A percentile compares a stretch with the other conserved stretches of the same genome.
These are phyloP conservation scores for Trametes maxima DNA, from an alignment of 768 basidiomycete species.

Conservation along the genomic window DNA sequence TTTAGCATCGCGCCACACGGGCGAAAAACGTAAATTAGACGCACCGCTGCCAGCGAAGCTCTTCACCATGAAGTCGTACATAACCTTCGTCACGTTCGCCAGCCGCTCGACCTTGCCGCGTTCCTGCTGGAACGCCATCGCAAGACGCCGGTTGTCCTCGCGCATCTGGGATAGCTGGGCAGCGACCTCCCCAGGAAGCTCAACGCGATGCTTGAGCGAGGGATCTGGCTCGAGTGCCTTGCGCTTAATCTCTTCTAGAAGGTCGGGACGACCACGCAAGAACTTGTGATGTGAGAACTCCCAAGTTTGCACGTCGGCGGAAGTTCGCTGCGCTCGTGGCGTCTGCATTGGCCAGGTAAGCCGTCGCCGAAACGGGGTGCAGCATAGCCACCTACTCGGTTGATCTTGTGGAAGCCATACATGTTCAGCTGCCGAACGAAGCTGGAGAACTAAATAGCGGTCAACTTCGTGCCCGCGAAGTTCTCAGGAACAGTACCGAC, in stretches of 20 bases:
- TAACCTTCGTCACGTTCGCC: conserved; percentile 54
- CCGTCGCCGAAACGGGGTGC: not conserved
- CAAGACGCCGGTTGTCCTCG: conserved; percentile 70
- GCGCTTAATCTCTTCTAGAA: conserved; percentile 84
- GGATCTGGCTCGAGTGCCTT: conserved; percentile 85
- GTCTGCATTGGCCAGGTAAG: conserved; percentile 46
- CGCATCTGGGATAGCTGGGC: conserved; percentile 69
- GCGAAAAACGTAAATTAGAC: conserved; percentile 30
- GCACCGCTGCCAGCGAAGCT: conserved; percentile 56
- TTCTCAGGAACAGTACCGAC: conserved; percentile 43
- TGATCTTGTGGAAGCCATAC: conserved; percentile 96
- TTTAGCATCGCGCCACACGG: conserved; percentile 6
- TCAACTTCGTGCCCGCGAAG: conserved; percentile 6
- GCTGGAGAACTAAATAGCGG: conserved; percentile 70
- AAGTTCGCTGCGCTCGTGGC: conserved; percentile 80
- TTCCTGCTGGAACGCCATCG: conserved; percentile 53
- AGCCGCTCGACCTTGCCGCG: conserved; percentile 64
- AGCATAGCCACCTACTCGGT: conserved; percentile 57
- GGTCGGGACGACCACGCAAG: conserved; percentile 75
- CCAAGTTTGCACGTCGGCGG: conserved; percentile 82
- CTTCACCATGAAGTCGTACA: conserved; percentile 66
- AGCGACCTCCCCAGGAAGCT: conserved; percentile 77
- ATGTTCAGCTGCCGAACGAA: conserved; percentile 96
- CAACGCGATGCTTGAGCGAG: conserved; percentile 67
- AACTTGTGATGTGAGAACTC: conserved; percentile 90